Evolutionary conservation across 2,329 filamentous ascomycete genomes (phyloP).

Genomic region (Claviceps digitariae): DNA sequence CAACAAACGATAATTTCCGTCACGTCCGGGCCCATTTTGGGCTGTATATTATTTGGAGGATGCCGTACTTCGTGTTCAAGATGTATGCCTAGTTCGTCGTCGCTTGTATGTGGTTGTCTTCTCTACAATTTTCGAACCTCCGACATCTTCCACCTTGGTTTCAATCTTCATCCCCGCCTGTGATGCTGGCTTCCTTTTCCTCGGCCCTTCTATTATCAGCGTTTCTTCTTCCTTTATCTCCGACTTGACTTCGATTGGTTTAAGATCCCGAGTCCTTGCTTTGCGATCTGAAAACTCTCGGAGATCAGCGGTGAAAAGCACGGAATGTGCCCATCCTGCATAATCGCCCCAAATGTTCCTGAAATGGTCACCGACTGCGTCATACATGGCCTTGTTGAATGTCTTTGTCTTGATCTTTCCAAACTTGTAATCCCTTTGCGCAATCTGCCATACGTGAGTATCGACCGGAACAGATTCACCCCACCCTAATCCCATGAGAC

Average conservation of each 20-base stretch:
- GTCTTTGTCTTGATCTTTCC: slow-evolving; percentile 74
- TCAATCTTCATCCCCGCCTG: slow-evolving; percentile 8
- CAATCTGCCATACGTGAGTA: slow-evolving; percentile 98
- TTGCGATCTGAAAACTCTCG: slow-evolving; percentile 64
- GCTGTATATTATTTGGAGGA: background rate
- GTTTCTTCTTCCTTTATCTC: slow-evolving; percentile 11
- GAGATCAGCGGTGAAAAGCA: slow-evolving; percentile 88
- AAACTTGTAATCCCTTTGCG: slow-evolving; percentile 89
- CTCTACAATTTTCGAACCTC: slow-evolving; percentile 10
- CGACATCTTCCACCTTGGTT: slow-evolving; percentile 12
- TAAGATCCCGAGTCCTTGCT: slow-evolving; percentile 4
- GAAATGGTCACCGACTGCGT: slow-evolving; percentile 83
- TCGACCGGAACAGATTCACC: slow-evolving; percentile 90
- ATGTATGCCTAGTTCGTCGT: slow-evolving; percentile 11
- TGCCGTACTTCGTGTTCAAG: background rate
- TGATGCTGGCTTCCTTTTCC: slow-evolving; percentile 13
- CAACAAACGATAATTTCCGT: too few species aligned
- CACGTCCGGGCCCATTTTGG: background rate
- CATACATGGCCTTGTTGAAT: slow-evolving; percentile 77
- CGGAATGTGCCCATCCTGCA: slow-evolving; percentile 94
- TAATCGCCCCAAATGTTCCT: slow-evolving; percentile 80
- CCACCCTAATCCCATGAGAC: slow-evolving; percentile 92
- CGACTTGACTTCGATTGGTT: background rate
- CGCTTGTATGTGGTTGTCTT: slow-evolving; percentile 16
- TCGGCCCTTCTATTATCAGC: slow-evolving; percentile 13